Evolutionary conservation across 257 asterid genomes (phyloP).

Genomic region (Solanum lycopersicoides): DNA sequence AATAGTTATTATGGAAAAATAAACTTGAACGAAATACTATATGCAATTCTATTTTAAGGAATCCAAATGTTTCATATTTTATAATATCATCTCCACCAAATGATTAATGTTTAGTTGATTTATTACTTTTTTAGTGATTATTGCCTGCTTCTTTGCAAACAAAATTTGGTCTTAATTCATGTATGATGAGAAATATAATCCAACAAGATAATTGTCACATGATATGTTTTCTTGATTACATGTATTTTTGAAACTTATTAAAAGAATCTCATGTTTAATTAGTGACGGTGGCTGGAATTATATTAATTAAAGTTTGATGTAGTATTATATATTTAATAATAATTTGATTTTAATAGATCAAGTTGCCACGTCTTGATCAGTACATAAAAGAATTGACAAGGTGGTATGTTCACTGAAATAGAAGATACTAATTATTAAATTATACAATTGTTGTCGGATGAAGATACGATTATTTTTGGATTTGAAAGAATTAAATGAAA

Average conservation of each 20-base stretch:
- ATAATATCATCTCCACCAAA: background rate
- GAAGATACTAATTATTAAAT: background rate
- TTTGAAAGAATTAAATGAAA: background rate
- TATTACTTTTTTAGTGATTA: background rate
- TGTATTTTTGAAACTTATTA: background rate
- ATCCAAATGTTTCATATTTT: background rate
- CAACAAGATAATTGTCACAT: background rate
- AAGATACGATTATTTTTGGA: background rate
- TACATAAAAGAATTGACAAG: background rate
- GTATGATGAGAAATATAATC: background rate
- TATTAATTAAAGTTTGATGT: background rate
- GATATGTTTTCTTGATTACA: background rate
- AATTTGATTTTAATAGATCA: background rate
- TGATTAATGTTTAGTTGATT: background rate
- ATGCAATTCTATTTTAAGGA: background rate
- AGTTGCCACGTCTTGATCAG: constrained; percentile 3
- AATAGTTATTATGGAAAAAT: background rate
- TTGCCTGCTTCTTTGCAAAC: background rate
- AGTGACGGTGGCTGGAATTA: background rate
- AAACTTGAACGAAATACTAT: background rate
- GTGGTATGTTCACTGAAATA: background rate
- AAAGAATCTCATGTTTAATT: background rate
- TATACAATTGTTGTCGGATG: background rate
- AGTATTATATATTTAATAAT: background rate
- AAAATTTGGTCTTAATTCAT: background rate